A percentile compares a stretch with the other conserved stretches of the same genome.
Conservation (phyloP, 202 grass and related monocot species). For the Bolboschoenoplectus hybrid region DNA sequence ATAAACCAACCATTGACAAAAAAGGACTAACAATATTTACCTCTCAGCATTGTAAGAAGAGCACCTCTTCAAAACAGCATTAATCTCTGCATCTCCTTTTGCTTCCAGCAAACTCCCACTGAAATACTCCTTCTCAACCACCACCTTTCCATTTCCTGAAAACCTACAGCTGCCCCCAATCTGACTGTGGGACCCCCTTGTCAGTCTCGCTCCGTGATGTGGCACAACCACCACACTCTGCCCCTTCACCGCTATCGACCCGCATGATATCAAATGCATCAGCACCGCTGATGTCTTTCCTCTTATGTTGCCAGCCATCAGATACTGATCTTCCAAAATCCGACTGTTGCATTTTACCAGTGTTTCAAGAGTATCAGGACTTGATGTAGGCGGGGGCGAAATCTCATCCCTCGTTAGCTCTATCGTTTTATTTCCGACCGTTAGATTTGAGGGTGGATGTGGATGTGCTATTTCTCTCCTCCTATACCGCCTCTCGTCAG, state of each 20-base stretch:
- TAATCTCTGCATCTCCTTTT: slow-evolving; percentile 43
- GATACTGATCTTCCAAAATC: slow-evolving; percentile 39
- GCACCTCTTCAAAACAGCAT: slow-evolving; percentile 58
- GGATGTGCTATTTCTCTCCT: slow-evolving; percentile 19
- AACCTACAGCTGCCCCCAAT: slow-evolving; percentile 25
- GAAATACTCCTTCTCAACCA: slow-evolving; percentile 82
- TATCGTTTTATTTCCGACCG: slow-evolving; percentile 25
- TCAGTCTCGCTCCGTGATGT: slow-evolving; percentile 40
- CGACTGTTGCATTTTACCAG: slow-evolving; percentile 56
- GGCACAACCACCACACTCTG: slow-evolving; percentile 38
- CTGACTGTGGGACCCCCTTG: slow-evolving; percentile 25
- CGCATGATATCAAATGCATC: slow-evolving; percentile 92
- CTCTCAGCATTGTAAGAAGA: slow-evolving; percentile 74
- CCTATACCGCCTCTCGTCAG: slow-evolving; percentile 47
- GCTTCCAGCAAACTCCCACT: slow-evolving; percentile 73
- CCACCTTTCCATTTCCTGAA: slow-evolving; percentile 31
- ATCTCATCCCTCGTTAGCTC: slow-evolving; percentile 60
- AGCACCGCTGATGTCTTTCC: slow-evolving; percentile 65
- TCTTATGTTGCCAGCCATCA: slow-evolving; percentile 38
- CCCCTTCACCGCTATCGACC: slow-evolving; percentile 64
- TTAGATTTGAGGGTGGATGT: background rate
- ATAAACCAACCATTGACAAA: background rate
- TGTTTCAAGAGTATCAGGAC: slow-evolving; percentile 75
- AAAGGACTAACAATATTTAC: slow-evolving; percentile 35
- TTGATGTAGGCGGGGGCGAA: slow-evolving; percentile 65